Percentiles rank a stretch among this genome's conserved stretches.
Conservation (phyloP, 2,329 filamentous ascomycete genomes). For the Hypomyces rosellus region DNA sequence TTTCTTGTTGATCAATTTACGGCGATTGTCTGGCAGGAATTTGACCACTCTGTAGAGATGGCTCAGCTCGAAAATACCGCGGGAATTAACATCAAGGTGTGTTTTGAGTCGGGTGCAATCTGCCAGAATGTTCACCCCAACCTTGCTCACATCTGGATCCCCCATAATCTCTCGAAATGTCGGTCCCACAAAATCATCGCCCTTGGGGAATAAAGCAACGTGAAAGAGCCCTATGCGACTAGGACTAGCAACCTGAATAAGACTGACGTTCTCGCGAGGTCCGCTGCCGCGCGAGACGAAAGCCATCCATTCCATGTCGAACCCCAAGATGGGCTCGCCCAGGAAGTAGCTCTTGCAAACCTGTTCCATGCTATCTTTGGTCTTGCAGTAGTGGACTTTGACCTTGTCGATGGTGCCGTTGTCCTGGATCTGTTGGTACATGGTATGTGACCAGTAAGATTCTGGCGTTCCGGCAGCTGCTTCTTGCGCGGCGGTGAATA, state of each 20-base stretch:
- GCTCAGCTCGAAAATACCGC: slow-evolving; percentile 72
- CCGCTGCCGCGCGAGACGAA: slow-evolving; percentile 38
- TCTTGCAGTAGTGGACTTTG: slow-evolving; percentile 72
- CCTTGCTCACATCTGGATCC: slow-evolving; percentile 61
- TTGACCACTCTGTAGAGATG: slow-evolving; percentile 75
- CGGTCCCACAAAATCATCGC: slow-evolving; percentile 59
- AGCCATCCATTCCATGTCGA: slow-evolving; percentile 80
- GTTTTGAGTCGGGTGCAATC: slow-evolving; percentile 63
- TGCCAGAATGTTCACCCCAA: slow-evolving; percentile 68
- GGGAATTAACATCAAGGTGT: slow-evolving; percentile 57
- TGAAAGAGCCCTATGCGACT: slow-evolving; percentile 78
- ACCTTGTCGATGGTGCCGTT: slow-evolving; percentile 46
- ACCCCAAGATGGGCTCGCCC: slow-evolving; percentile 66
- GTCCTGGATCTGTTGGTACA: slow-evolving; percentile 53
- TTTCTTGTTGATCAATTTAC: slow-evolving; percentile 56
- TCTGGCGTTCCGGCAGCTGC: slow-evolving; percentile 36
- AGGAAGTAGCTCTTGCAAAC: slow-evolving; percentile 60
- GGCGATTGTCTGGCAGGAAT: slow-evolving; percentile 47
- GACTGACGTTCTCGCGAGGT: slow-evolving; percentile 63
- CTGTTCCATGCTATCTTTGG: slow-evolving; percentile 58
- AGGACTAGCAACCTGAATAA: slow-evolving; percentile 77
- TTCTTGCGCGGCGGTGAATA: slow-evolving; percentile 38
- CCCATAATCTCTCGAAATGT: slow-evolving; percentile 68
- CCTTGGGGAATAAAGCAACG: slow-evolving; percentile 55
- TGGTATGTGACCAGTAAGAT: slow-evolving; percentile 61